phyloP scores from a whole-genome alignment of 805 yeast genomes.

The Hagleromyces aurorensis region DNA sequence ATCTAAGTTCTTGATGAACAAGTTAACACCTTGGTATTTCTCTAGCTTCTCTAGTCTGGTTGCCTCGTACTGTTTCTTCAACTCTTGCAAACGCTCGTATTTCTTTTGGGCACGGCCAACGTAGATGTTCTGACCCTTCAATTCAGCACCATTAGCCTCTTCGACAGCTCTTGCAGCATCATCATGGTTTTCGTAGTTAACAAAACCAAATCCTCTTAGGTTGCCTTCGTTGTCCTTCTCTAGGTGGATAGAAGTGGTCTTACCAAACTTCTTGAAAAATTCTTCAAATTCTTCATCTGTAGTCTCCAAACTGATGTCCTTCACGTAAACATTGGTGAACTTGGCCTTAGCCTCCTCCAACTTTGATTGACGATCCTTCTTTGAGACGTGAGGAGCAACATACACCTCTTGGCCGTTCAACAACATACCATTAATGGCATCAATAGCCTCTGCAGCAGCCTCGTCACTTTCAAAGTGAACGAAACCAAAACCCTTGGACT shows the following conservation, averaged over 20 bases:
- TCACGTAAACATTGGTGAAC: slow-evolving; percentile 93
- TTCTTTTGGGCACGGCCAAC: slow-evolving; percentile 99
- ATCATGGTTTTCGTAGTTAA: slow-evolving; percentile 82
- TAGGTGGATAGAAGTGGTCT: slow-evolving; percentile 73
- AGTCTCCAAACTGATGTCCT: slow-evolving; percentile 73
- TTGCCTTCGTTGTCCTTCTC: slow-evolving; percentile 80
- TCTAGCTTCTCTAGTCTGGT: slow-evolving; percentile 84
- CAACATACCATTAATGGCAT: slow-evolving; percentile 96
- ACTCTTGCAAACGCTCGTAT: slow-evolving; percentile 93
- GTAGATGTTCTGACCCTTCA: slow-evolving; percentile 76
- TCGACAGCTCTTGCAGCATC: slow-evolving; percentile 89
- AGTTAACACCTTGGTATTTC: slow-evolving; percentile 96
- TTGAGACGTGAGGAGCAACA: slow-evolving; percentile 90
- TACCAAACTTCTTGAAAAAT: slow-evolving; percentile 67
- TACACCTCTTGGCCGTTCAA: slow-evolving; percentile 92
- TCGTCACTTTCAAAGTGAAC: slow-evolving; percentile 93
- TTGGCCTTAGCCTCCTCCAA: slow-evolving; percentile 83
- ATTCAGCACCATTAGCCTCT: slow-evolving; percentile 78
- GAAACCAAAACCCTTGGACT: slow-evolving; percentile 93
- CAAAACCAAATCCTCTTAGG: slow-evolving; percentile 93
- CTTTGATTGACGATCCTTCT: slow-evolving; percentile 90
- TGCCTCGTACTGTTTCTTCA: slow-evolving; percentile 89
- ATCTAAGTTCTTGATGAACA: slow-evolving; percentile 93
- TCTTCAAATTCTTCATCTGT: slow-evolving; percentile 63
- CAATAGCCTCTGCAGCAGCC: slow-evolving; percentile 91